A percentile compares a stretch with the other conserved stretches of the same genome.
Evolutionary conservation across 2,329 filamentous ascomycete genomes (phyloP).

Genomic region (Madurella mycetomatis): DNA sequence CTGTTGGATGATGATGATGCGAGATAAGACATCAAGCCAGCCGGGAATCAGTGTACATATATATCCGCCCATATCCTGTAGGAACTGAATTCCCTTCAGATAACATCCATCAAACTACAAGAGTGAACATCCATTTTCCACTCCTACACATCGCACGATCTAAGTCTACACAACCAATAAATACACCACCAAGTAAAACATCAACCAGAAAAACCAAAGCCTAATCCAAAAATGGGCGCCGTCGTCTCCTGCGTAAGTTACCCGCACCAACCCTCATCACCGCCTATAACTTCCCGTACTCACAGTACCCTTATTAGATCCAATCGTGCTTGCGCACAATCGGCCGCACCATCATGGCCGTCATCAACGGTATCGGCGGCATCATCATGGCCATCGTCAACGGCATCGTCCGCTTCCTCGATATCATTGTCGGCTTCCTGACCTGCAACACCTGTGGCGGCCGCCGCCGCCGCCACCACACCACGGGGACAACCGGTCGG

Average conservation of each 20-base stretch:
- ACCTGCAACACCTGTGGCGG: conserved; percentile 47
- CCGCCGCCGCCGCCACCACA: conserved; percentile 19
- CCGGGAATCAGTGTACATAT: too few relatives aligned
- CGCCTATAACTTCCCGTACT: neutral
- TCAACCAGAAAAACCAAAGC: conserved; percentile 6
- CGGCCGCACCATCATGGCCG: conserved; percentile 61
- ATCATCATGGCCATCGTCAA: conserved; percentile 64
- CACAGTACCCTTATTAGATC: conserved; percentile 37
- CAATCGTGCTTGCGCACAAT: conserved; percentile 57
- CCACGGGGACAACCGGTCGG: conserved; percentile 13
- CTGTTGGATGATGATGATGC: too few relatives aligned
- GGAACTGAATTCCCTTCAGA: too few relatives aligned
- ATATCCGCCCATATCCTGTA: too few relatives aligned
- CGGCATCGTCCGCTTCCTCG: conserved; percentile 60
- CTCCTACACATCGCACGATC: too few relatives aligned
- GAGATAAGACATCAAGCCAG: too few relatives aligned
- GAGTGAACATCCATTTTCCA: too few relatives aligned
- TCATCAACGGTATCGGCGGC: conserved; percentile 61
- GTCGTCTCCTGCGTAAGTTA: conserved; percentile 75
- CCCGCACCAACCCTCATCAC: neutral
- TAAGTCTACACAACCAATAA: too few relatives aligned
- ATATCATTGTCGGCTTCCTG: conserved; percentile 63
- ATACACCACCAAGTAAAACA: neutral
- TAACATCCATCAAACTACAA: too few relatives aligned
- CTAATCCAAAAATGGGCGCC: conserved; percentile 64